Evolutionary conservation across 768 basidiomycete genomes (phyloP).

Genomic region (Crucibulum laeve): DNA sequence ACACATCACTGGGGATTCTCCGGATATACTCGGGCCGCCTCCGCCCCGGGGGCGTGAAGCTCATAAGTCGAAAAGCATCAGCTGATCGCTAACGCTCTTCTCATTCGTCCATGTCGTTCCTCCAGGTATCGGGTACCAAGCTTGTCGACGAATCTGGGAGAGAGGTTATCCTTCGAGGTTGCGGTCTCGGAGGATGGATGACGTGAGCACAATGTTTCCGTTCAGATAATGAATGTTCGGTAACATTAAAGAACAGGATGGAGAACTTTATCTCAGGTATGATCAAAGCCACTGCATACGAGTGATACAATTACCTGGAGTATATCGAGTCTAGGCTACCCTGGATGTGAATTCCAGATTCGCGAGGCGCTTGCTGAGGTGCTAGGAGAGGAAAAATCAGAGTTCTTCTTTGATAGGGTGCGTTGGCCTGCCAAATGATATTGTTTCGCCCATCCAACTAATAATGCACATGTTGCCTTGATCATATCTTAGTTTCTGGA

Average conservation of each 20-base stretch:
- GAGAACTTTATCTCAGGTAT: constrained; percentile 72
- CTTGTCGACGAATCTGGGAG: constrained; percentile 53
- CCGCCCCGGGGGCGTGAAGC: too few relatives aligned
- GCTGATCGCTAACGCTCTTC: not conserved
- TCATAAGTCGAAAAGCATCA: too few relatives aligned
- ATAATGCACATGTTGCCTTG: not conserved
- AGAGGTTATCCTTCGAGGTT: constrained; percentile 61
- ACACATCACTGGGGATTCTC: too few relatives aligned
- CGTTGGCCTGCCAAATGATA: constrained; percentile 5
- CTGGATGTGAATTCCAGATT: constrained; percentile 78
- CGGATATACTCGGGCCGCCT: too few relatives aligned
- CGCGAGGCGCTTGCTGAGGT: constrained; percentile 61
- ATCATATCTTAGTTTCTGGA: constrained; percentile 56
- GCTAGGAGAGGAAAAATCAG: constrained; percentile 62
- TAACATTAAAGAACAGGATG: constrained; percentile 39
- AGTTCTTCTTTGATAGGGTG: constrained; percentile 81
- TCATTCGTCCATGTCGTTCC: constrained; percentile 39
- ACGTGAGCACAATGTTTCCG: constrained; percentile 41
- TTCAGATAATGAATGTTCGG: constrained; percentile 1
- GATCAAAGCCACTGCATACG: not conserved
- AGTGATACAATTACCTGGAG: not conserved
- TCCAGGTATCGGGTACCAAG: constrained; percentile 55
- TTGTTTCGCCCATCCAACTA: not conserved
- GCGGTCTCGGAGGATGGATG: constrained; percentile 81
- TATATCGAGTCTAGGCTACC: constrained; percentile 69